Base-by-base conservation (phyloP, 2,329 filamentous ascomycete genomes). In the Alternaria sp. region DNA sequence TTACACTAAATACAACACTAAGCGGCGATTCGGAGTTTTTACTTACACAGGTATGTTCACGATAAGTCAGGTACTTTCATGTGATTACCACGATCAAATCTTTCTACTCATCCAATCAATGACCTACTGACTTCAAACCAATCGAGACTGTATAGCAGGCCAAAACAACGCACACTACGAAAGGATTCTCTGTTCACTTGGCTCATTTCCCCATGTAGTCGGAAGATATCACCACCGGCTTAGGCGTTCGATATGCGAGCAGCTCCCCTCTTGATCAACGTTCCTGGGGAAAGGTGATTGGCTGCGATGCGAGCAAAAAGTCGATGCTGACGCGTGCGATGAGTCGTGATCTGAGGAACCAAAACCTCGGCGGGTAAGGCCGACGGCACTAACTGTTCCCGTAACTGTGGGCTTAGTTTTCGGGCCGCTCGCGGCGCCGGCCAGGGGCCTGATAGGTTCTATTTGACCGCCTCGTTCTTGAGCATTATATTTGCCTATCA, bases 281-380 rank as follows among this genome's bases (percentile, higher is more conserved):
- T 26, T 26, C 39, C 28, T 43, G 18, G 24, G n/a, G 28, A 20
- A 32, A 4, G 4, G 16, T 30, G 39, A 53, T 53, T 44, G 51
- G 51, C 28, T 38, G 20, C 18, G 14, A 43, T 41, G 12, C 51
- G 39, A 43, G 38, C 20, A 42, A 30, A 36, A 32, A n/a, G 51
- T 53, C 28, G 51, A 43, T n/a, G 43, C 34, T 41, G 53, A 59
- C 38, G 53, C 30, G 57, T 51, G 57, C 38, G 12, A 48, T 30
- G 24, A n/a, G 42, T 8, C 39, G n/a, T 14, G 43, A 43, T 53
- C 46, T 41, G 18, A 39, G 16, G 12, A 18, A 20, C 38, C 32
- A 18, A 30, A 58, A 14, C 24, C 44, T 30, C 39, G 51, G 22
- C 52, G 44, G 51, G 39, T 39, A 36, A 36, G 38, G 44, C 44